Evolutionary conservation across 2,329 filamentous ascomycete genomes (phyloP).

Genomic region (Neonectria faginata): DNA sequence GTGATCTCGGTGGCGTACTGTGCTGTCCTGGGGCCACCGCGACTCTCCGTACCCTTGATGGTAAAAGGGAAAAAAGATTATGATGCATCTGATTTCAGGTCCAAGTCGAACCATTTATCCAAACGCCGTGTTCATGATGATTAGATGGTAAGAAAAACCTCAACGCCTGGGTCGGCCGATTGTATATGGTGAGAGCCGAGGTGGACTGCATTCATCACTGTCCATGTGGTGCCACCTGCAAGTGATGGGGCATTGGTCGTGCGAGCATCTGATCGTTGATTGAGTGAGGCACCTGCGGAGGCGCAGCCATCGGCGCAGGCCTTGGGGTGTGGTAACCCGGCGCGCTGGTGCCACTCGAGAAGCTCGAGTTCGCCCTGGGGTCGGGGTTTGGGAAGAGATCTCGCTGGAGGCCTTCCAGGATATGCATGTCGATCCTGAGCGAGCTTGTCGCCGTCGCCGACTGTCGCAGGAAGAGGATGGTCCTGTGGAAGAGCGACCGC

Average conservation of each 20-base stretch:
- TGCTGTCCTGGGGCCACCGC: conserved; percentile 12
- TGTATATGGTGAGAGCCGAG: conserved; percentile 11
- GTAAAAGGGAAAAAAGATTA: conserved; percentile 2
- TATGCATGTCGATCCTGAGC: conserved; percentile 77
- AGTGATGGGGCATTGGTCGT: conserved; percentile 43
- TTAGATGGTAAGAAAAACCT: conserved; percentile 17
- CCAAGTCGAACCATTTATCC: conserved; percentile 21
- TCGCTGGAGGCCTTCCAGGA: conserved; percentile 70
- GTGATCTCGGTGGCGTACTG: conserved; percentile 9
- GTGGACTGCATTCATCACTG: conserved; percentile 24
- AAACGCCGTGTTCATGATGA: conserved; percentile 32
- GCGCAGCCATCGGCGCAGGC: conserved; percentile 40
- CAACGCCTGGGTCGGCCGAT: conserved; percentile 17
- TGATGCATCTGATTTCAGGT: conserved; percentile 15
- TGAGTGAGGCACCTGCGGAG: conserved; percentile 39
- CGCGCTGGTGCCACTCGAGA: conserved; percentile 55
- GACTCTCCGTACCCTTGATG: conserved; percentile 22
- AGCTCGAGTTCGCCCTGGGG: conserved; percentile 52
- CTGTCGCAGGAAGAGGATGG: conserved; percentile 79
- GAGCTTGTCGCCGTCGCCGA: conserved; percentile 80
- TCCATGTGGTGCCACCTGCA: conserved; percentile 40
- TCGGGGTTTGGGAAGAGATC: conserved; percentile 55
- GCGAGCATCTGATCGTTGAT: conserved; percentile 41
- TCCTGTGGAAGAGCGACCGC: conserved; percentile 73
- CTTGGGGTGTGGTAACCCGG: conserved; percentile 44